These are phyloP conservation scores for Colletotrichum tanaceti DNA, from an alignment of 2,329 filamentous ascomycete species.

Conservation along the genomic window DNA sequence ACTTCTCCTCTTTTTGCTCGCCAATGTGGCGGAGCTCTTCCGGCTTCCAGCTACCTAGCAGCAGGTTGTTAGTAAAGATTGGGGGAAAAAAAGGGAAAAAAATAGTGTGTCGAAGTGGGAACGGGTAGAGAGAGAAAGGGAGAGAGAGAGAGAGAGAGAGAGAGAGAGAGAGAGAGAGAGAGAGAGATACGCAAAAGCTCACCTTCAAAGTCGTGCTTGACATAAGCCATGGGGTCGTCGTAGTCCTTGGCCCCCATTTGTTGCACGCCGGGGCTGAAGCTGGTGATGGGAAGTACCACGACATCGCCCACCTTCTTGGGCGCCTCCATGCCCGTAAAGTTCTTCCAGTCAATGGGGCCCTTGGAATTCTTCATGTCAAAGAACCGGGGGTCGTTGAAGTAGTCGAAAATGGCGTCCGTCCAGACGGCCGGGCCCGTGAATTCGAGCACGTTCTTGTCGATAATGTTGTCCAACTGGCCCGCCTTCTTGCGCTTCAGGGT, in stretches of 20 bases:
- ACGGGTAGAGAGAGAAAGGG: too few species aligned
- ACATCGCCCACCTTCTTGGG: constrained; percentile 94
- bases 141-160: too few species aligned
- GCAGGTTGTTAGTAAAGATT: background rate
- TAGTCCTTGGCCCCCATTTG: constrained; percentile 92
- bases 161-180: too few species aligned
- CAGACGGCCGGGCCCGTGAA: constrained; percentile 94
- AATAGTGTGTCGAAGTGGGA: too few species aligned
- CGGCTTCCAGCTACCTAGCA: constrained; percentile 79
- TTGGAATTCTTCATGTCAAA: constrained; percentile 81
- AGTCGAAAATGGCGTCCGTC: constrained; percentile 92
- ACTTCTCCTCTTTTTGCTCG: constrained; percentile 49
- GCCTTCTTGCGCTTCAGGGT: constrained; percentile 78
- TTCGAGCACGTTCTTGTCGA: constrained; percentile 84
- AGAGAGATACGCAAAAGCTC: constrained; percentile 51
- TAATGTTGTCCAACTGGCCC: constrained; percentile 68
- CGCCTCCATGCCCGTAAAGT: constrained; percentile 88
- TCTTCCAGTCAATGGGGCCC: constrained; percentile 82
- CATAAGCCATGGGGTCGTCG: constrained; percentile 96
- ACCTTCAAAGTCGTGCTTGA: constrained; percentile 98
- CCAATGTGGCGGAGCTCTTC: constrained; percentile 78
- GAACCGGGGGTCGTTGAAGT: constrained; percentile 91
- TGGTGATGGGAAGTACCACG: constrained; percentile 92
- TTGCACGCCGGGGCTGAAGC: constrained; percentile 93
- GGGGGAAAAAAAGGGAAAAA: too few species aligned